Base-by-base conservation (phyloP, 176 grass and related monocot species). In the Bolboschoenus planiculmis region DNA sequence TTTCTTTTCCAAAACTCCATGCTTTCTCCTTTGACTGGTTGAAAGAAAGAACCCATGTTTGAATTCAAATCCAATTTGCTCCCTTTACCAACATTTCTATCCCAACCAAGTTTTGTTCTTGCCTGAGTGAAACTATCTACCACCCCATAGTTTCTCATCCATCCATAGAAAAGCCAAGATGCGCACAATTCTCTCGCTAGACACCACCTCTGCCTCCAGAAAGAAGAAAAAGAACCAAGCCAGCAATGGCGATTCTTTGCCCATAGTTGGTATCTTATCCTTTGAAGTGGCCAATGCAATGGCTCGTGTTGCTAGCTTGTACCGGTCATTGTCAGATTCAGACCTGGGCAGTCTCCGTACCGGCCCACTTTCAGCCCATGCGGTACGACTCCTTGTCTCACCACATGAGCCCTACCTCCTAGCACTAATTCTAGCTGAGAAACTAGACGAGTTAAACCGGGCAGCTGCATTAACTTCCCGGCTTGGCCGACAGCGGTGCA, bases 201-300 rank as follows among this genome's bases (percentile, higher is more conserved):
- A 86, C 18, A 79, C 84, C 40, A 61, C 82, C 55, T 80, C 87
- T n/a, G 80, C 72, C 30, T 72, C 89, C 18, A 83, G 85, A 70
- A 93, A 85, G 87, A 95, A 93, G 90, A 88, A 50, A 15, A 82
- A 91, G 31, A 58, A 18, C 63, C 7, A 13, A 33, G 8, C 20
- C 62, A 72, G 47, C 57, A 65, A 18, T 10, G 66, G 18, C 56
- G 70, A 29, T 14, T 88, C 83, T 0, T 80, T n/a, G 21, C 78
- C 83, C 36, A 81, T 37, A 81, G 83, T 99, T 1, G 91, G 96
- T 68, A 99, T 99, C 74, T 82, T 99, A 54, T 91, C 92, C 15
- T 95, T 99, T 61, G 96, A 99, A 87, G 80, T 93, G 4, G 96
- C 96, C 35, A 93, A 93, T 90, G 92, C 92, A 77, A 90, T 99